These are phyloP conservation scores for Trichophyton benhamiae DNA, from an alignment of 2,329 filamentous ascomycete genomes.

Conservation along the genomic window DNA sequence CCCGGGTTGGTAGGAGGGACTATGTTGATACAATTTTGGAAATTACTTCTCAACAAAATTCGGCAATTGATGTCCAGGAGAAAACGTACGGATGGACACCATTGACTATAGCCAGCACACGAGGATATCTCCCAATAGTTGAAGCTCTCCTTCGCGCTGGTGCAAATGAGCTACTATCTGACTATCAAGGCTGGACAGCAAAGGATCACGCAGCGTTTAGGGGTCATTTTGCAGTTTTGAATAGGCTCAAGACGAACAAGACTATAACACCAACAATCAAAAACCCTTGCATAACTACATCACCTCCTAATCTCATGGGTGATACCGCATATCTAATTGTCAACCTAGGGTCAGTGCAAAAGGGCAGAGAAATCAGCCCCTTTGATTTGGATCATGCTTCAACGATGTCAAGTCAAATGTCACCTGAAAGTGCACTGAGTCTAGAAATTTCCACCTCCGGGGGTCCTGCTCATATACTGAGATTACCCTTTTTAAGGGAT, in stretches of 20 bases:
- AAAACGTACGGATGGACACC: conserved; percentile 23
- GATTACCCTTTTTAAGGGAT: conserved; percentile 20
- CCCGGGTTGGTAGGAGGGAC: conserved; percentile 12
- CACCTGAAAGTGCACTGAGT: conserved; percentile 4
- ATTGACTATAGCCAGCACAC: conserved; percentile 21
- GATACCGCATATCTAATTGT: conserved; percentile 10
- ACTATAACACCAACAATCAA: background rate
- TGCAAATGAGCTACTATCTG: conserved; percentile 15
- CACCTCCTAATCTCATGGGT: background rate
- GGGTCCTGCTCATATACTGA: conserved; percentile 6
- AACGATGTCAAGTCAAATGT: background rate
- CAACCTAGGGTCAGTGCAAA: conserved; percentile 15
- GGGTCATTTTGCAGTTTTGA: conserved; percentile 22
- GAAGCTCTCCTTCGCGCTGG: conserved; percentile 20
- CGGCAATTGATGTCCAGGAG: conserved; percentile 15
- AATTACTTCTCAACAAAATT: background rate
- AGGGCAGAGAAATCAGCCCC: conserved; percentile 7
- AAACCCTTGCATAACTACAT: background rate
- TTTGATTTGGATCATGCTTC: conserved; percentile 6
- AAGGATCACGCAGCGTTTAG: conserved; percentile 26
- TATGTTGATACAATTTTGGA: conserved; percentile 10
- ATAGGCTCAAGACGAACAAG: conserved; percentile 7
- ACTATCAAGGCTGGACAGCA: conserved; percentile 25
- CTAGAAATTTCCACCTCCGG: conserved; percentile 10
- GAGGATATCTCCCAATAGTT: conserved; percentile 18